A percentile compares a stretch with the other conserved stretches of the same genome.
Conservation (phyloP, 805 yeast genomes). For the Nakazawaea holstii region DNA sequence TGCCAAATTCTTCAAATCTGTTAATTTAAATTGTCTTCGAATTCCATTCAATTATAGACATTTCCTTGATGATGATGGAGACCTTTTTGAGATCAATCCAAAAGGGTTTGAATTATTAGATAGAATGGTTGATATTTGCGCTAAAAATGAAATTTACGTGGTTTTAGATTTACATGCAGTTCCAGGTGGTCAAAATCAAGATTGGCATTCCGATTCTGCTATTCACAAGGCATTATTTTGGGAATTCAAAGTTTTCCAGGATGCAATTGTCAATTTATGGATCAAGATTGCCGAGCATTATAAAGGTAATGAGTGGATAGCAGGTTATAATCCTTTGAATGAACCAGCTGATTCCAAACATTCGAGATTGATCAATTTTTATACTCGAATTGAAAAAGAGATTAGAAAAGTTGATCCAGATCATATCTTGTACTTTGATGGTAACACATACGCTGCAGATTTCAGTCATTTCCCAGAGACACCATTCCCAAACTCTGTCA, state of each 20-base stretch:
- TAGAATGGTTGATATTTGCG: constrained; percentile 35
- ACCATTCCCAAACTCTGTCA: constrained; percentile 38
- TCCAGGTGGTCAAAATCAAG: constrained; percentile 53
- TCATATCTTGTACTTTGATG: constrained; percentile 45
- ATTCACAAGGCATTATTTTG: constrained; percentile 43
- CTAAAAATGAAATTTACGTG: constrained; percentile 41
- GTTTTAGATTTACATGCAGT: constrained; percentile 43
- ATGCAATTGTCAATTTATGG: constrained; percentile 41
- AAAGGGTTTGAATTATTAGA: constrained; percentile 42
- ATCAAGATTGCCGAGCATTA: constrained; percentile 37
- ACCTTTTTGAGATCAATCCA: constrained; percentile 34
- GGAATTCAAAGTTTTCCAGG: constrained; percentile 45
- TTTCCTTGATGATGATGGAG: constrained; percentile 41
- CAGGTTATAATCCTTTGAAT: constrained; percentile 50
- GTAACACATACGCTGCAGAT: constrained; percentile 46
- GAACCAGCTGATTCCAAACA: constrained; percentile 46
- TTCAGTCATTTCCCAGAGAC: constrained; percentile 39
- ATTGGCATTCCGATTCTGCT: constrained; percentile 46
- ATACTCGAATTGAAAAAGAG: constrained; percentile 30
- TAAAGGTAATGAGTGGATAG: constrained; percentile 41
- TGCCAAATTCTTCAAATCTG: constrained; percentile 37
- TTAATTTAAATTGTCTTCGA: constrained; percentile 41
- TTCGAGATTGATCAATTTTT: constrained; percentile 32
- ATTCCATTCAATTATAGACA: constrained; percentile 50
- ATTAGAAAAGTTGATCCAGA: constrained; percentile 40